These are phyloP conservation scores for Aegilops speltoides DNA, from an alignment of 176 grass and related monocot genomes.

Conservation along the genomic window DNA sequence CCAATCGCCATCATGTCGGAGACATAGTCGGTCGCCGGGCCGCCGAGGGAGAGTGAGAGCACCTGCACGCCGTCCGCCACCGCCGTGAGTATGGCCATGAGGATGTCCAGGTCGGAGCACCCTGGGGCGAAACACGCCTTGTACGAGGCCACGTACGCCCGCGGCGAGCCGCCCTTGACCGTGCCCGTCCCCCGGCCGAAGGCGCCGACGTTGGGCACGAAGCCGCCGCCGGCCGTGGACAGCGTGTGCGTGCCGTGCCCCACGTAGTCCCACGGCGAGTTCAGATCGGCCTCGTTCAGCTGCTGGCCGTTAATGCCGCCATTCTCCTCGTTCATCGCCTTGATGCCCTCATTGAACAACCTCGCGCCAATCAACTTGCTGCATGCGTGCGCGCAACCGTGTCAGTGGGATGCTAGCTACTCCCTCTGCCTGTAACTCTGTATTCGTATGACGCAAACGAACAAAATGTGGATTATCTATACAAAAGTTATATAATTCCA, in stretches of 20 bases:
- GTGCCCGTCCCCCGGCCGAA: slow-evolving; percentile 42
- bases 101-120: slow-evolving; percentile 52
- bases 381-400: neutral
- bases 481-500: too few species aligned
- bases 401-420: too few species aligned
- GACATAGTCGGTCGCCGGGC: slow-evolving; percentile 8
- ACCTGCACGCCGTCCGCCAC: slow-evolving; percentile 59
- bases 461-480: too few species aligned
- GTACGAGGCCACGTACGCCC: slow-evolving; percentile 52
- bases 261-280: slow-evolving; percentile 55
- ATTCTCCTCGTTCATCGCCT: neutral
- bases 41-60: slow-evolving; percentile 59
- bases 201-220: slow-evolving; percentile 24
- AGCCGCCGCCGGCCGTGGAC: slow-evolving; percentile 55
- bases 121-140: slow-evolving; percentile 55
- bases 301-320: neutral
- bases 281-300: slow-evolving; percentile 15
- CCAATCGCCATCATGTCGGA: slow-evolving; percentile 37
- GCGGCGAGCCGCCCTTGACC: slow-evolving; percentile 57
- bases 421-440: too few species aligned
- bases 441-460: too few species aligned
- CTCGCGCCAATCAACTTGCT: slow-evolving; percentile 71
- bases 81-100: slow-evolving; percentile 42
- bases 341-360: slow-evolving; percentile 46
- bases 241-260: slow-evolving; percentile 84